phyloP scores from a whole-genome alignment of 2,329 filamentous ascomycete species.

The Huntiella savannae region DNA sequence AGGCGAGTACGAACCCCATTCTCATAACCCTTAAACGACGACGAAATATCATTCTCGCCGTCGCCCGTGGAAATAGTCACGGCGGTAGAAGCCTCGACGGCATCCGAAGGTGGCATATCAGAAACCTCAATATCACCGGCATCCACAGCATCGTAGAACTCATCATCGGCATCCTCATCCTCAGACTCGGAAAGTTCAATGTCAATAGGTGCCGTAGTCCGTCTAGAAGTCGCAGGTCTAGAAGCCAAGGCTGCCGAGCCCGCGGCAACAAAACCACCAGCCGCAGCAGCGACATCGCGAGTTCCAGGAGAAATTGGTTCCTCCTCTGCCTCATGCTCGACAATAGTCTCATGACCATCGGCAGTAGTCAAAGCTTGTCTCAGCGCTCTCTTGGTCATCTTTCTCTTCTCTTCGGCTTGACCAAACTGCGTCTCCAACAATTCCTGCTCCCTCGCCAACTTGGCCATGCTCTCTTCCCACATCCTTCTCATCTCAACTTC shows the following conservation, averaged over 20 bases:
- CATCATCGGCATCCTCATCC: slow-evolving; percentile 57
- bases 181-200: slow-evolving; percentile 51
- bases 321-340: slow-evolving; percentile 18
- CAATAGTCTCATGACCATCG: slow-evolving; percentile 19
- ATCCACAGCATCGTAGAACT: slow-evolving; percentile 95
- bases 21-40: slow-evolving; percentile 78
- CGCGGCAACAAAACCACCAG: background rate
- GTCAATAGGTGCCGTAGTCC: slow-evolving; percentile 6
- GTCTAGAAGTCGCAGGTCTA: background rate
- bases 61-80: slow-evolving; percentile 21
- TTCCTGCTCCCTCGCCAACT: slow-evolving; percentile 88
- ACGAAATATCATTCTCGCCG: slow-evolving; percentile 43
- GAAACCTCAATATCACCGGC: slow-evolving; percentile 75
- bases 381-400: slow-evolving; percentile 72
- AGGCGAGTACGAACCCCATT: slow-evolving; percentile 62
- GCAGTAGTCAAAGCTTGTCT: slow-evolving; percentile 65
- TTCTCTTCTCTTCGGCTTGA: slow-evolving; percentile 77
- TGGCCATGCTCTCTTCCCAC: slow-evolving; percentile 99
- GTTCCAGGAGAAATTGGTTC: slow-evolving; percentile 7
- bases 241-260: background rate
- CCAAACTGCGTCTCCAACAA: slow-evolving; percentile 72
- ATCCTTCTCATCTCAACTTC: slow-evolving; percentile 82
- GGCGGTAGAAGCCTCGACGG: slow-evolving; percentile 18
- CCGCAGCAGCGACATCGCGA: background rate
- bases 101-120: slow-evolving; percentile 38